phyloP scores from a whole-genome alignment of 2,329 filamentous ascomycete genomes.

The Aplosporella prunicola region DNA sequence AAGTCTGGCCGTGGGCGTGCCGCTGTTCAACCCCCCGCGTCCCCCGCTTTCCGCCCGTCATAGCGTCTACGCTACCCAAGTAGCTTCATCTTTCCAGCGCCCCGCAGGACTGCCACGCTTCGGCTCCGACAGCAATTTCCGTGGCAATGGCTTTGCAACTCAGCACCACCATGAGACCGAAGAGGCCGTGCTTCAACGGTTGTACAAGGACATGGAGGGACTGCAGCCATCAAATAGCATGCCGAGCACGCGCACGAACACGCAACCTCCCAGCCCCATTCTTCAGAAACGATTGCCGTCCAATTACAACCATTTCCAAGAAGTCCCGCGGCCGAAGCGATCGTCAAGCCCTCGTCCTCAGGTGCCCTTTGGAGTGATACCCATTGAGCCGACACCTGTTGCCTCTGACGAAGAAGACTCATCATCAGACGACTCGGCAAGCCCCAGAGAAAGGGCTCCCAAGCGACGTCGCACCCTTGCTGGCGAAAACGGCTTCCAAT shows the following conservation, averaged over 20 bases:
- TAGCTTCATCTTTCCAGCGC: neutral
- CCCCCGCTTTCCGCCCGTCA: too few species aligned
- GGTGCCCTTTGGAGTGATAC: neutral
- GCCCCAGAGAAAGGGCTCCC: slow-evolving; percentile 4
- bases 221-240: neutral
- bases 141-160: slow-evolving; percentile 7
- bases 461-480: slow-evolving; percentile 7
- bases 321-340: slow-evolving; percentile 2
- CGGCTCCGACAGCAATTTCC: slow-evolving; percentile 9
- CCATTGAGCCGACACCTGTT: slow-evolving; percentile 1
- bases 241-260: slow-evolving; percentile 1
- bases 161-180: slow-evolving; percentile 17
- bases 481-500: slow-evolving; percentile 5
- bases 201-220: slow-evolving; percentile 14
- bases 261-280: slow-evolving; percentile 6
- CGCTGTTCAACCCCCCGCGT: neutral
- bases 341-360: neutral
- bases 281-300: slow-evolving; percentile 2
- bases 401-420: slow-evolving; percentile 6
- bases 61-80: too few species aligned
- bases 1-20: too few species aligned
- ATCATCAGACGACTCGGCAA: slow-evolving; percentile 3
- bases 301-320: neutral
- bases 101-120: slow-evolving; percentile 1
- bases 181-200: slow-evolving; percentile 17